Evolutionary conservation across 2,329 filamentous ascomycete species (phyloP).

Genomic region (Diaporthe destruens): DNA sequence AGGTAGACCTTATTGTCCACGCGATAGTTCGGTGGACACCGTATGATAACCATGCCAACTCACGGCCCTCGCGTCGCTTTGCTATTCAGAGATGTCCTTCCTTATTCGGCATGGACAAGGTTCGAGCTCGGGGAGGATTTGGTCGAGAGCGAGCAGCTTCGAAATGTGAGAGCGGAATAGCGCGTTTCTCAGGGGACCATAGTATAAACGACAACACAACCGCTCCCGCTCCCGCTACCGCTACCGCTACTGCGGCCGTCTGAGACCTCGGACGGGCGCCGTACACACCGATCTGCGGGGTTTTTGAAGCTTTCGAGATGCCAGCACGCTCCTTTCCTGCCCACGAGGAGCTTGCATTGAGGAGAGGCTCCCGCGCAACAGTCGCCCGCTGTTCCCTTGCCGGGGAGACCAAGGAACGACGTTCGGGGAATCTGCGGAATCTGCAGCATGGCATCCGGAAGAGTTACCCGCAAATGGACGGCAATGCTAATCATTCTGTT

Average conservation of each 20-base stretch:
- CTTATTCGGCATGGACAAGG: neutral
- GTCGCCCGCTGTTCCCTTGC: constrained; percentile 16
- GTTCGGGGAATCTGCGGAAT: constrained; percentile 26
- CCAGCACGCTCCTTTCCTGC: neutral
- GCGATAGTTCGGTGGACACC: constrained; percentile 12
- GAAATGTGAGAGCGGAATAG: neutral
- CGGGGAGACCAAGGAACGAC: constrained; percentile 26
- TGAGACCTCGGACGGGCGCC: constrained; percentile 3
- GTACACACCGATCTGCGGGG: neutral
- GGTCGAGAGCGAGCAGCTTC: neutral
- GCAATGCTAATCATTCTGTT: constrained; percentile 31
- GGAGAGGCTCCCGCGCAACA: constrained; percentile 5
- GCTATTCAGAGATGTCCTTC: neutral
- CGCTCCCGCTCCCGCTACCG: neutral
- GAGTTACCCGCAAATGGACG: constrained; percentile 20
- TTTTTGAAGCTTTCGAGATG: constrained; percentile 2
- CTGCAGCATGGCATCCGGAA: constrained; percentile 16
- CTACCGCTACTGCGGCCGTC: neutral
- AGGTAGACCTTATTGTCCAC: constrained; percentile 25
- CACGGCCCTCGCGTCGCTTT: neutral
- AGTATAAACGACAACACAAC: neutral
- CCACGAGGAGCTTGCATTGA: constrained; percentile 23
- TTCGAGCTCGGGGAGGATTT: neutral
- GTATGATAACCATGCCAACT: neutral
- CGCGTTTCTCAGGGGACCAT: neutral